Base-by-base conservation (phyloP, 352 stramenopile genomes). In the Saprolegnia diclina region DNA sequence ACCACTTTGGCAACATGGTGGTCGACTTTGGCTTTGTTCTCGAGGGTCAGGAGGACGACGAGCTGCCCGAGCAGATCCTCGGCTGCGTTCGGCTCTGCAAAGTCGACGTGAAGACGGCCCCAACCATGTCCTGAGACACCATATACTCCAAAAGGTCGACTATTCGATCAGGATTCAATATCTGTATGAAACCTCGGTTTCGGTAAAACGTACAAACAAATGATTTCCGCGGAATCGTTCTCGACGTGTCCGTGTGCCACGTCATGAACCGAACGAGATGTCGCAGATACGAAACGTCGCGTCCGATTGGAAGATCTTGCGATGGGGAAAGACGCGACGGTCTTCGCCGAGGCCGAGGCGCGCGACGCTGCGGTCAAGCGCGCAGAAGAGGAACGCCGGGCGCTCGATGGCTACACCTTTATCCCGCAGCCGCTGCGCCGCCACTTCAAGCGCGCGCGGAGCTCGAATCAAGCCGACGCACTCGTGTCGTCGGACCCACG, bases 1-100 rank as follows among this genome's bases (percentile, higher is more conserved):
- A 82, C 16, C 85, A 93, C 65, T 88, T 89, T 50, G 77, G 78
- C 45, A 87, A 89, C 72, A 93, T 93, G 85, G 71, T 91, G 24
- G 74, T 93, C 26, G 85, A 93, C 72, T 93, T 93, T 78, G 85
- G 83, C 22, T 91, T 89, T 65, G 83, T 93, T 18, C 67, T 93
- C 1, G 85, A 93, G 67, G 85, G 85, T 7, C 83, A 93, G 45
- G 83, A 93, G 53, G 83, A 91, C 70, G 7, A 78, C 13, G 85
- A 93, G 45, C 74, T 93, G 22, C 85, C 85, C 3, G 85, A 93
- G 53, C 85, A 91, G 54, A 85, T 93, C 29, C 70, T 93, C 9
- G 85, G 85, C 6, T 74, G 77, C 53, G 85, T 93, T n/a, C 77
- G 81, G 9, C 74, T 93, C 11, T 90, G 83, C 61, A 88, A 90